These are phyloP conservation scores for Madurella mycetomatis DNA, from an alignment of 2,329 filamentous ascomycete species.

Conservation along the genomic window DNA sequence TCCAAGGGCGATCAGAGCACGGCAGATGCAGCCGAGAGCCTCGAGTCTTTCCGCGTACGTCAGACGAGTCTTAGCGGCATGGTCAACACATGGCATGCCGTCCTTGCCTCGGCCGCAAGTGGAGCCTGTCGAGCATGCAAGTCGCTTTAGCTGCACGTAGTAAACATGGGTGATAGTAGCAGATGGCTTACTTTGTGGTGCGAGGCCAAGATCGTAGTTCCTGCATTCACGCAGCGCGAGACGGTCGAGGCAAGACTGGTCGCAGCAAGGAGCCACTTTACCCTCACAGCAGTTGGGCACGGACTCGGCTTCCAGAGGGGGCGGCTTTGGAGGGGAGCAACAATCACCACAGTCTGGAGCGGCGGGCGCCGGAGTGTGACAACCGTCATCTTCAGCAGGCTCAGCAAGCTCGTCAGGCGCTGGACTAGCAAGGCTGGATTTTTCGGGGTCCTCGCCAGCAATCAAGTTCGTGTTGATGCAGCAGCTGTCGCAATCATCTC, in stretches of 20 bases:
- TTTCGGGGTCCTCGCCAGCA: not conserved
- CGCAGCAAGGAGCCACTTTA: conserved; percentile 39
- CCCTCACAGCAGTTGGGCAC: conserved; percentile 37
- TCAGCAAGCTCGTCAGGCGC: not conserved
- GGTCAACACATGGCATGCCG: conserved; percentile 35
- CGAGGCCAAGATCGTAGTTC: not conserved
- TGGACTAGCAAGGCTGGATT: not conserved
- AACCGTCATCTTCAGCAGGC: not conserved
- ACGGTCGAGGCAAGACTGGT: conserved; percentile 40
- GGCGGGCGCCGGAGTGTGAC: not conserved
- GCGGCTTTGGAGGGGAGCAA: not conserved
- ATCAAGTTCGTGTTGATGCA: not conserved
- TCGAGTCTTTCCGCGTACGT: conserved; percentile 41
- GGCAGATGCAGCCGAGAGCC: conserved; percentile 51
- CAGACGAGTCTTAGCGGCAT: conserved; percentile 33
- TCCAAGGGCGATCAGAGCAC: conserved; percentile 47
- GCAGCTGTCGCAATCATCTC: not conserved
- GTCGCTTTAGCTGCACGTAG: too few relatives aligned
- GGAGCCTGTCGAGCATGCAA: not conserved
- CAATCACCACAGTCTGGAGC: not conserved
- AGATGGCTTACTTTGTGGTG: not conserved
- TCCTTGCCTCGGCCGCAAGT: conserved; percentile 14
- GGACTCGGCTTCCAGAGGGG: conserved; percentile 9
- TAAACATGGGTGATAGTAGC: not conserved
- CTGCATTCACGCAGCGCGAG: conserved; percentile 41